Evolutionary conservation across 441 rosid genomes (phyloP).

Genomic region (Bocquillonia castaneifolia): DNA sequence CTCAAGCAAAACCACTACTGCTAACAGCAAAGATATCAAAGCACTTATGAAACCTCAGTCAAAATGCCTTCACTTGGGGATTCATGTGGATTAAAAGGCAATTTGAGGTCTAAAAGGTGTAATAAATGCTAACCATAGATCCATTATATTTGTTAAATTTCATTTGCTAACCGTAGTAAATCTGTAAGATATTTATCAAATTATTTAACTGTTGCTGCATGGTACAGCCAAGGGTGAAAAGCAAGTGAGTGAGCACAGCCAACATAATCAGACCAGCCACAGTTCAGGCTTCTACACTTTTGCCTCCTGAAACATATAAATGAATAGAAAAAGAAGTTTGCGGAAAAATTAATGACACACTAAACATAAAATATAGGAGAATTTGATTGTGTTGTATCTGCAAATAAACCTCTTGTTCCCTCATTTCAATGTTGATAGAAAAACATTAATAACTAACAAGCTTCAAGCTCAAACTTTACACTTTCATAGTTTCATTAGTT

Average conservation of each 20-base stretch:
- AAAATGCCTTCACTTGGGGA: background rate
- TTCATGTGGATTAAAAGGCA: background rate
- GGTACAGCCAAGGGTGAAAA: background rate
- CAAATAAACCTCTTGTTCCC: no score
- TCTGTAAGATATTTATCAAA: background rate
- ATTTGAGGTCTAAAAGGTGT: background rate
- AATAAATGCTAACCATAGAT: background rate
- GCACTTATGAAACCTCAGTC: background rate
- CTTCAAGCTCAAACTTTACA: background rate
- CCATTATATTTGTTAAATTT: background rate
- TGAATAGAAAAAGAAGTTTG: background rate
- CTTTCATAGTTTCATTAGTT: background rate
- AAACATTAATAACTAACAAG: background rate
- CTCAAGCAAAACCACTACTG: background rate
- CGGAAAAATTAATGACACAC: background rate
- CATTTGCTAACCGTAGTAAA: background rate
- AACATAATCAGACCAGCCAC: background rate
- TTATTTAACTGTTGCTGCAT: background rate
- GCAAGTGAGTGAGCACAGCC: background rate
- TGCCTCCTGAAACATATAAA: no score
- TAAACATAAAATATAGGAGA: background rate
- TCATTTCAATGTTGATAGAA: background rate
- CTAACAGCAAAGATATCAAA: background rate
- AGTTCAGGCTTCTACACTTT: background rate
- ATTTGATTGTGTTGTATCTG: no score